Evolutionary conservation across 1,284 basidiomycete species (phyloP).

Genomic region (Sphaerobolus stellatus): DNA sequence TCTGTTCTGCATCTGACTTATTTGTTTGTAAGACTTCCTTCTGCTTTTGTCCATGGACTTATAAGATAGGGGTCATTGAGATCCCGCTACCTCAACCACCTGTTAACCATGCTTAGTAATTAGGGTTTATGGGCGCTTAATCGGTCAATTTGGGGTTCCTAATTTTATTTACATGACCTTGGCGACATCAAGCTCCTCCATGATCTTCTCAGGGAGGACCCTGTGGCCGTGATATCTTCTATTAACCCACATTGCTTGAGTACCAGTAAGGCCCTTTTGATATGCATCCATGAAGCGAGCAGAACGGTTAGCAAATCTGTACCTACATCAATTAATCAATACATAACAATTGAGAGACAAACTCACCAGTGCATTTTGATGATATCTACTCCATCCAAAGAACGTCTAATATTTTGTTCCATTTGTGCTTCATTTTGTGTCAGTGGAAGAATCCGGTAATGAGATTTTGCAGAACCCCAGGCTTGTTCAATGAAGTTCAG

Average conservation of each 20-base stretch:
- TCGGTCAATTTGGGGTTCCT: no score
- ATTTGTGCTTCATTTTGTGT: conserved; percentile 4
- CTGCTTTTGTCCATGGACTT: no score
- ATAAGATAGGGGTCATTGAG: no score
- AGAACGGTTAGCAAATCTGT: conserved; percentile 15
- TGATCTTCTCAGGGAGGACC: no score
- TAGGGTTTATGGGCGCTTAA: no score
- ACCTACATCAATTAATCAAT: neutral
- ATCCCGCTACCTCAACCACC: no score
- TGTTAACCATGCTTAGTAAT: no score
- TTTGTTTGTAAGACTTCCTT: no score
- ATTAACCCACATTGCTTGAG: conserved; percentile 14
- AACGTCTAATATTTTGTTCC: conserved; percentile 2
- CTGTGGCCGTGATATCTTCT: conserved; percentile 13
- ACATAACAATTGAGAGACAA: neutral
- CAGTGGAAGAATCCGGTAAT: conserved; percentile 4
- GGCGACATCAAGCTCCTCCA: no score
- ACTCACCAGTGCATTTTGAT: conserved; percentile 8
- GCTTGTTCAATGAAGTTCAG: no score
- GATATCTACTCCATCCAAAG: conserved; percentile 8
- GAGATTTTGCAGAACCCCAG: conserved; percentile 19
- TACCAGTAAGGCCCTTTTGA: conserved; percentile 17
- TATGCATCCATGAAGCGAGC: conserved; percentile 28
- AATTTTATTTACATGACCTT: no score
- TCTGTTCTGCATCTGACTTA: no score